These are phyloP conservation scores for Primulina eburnea DNA, from an alignment of 257 asterid species.

Conservation along the genomic window DNA sequence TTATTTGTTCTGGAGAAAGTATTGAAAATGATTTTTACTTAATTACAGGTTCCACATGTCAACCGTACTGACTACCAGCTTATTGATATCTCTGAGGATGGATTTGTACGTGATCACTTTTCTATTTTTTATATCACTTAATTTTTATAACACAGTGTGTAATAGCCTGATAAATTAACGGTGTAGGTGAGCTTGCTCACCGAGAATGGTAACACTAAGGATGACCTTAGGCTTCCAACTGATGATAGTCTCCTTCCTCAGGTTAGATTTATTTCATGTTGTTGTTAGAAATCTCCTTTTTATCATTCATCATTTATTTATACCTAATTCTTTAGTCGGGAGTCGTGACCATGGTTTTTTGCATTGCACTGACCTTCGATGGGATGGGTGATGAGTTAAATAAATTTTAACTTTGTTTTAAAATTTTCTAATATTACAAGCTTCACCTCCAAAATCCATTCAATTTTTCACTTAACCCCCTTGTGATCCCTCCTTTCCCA, in stretches of 20 bases:
- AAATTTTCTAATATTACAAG: too few relatives aligned
- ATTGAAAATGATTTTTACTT: background rate
- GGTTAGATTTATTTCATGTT: slow-evolving; percentile 34
- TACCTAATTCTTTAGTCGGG: too few relatives aligned
- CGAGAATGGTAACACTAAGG: slow-evolving; percentile 85
- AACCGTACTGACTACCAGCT: slow-evolving; percentile 90
- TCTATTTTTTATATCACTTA: background rate
- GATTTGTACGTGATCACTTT: slow-evolving; percentile 54
- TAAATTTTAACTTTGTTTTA: too few relatives aligned
- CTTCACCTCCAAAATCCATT: too few relatives aligned
- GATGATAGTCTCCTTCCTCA: slow-evolving; percentile 66
- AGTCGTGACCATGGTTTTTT: too few relatives aligned
- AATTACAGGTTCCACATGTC: slow-evolving; percentile 82
- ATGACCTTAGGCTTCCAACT: slow-evolving; percentile 88
- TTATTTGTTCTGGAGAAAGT: background rate
- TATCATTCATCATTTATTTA: background rate
- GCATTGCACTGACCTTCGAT: too few relatives aligned
- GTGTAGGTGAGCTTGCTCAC: slow-evolving; percentile 79
- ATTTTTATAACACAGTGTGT: background rate
- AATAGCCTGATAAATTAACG: background rate
- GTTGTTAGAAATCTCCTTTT: background rate
- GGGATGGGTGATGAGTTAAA: too few relatives aligned
- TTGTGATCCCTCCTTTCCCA: too few relatives aligned
- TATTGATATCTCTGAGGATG: slow-evolving; percentile 94
- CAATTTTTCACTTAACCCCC: too few relatives aligned